Evolutionary conservation across 106 monocot genomes (phyloP).

Genomic region (Dendrobium chrysotoxum): DNA sequence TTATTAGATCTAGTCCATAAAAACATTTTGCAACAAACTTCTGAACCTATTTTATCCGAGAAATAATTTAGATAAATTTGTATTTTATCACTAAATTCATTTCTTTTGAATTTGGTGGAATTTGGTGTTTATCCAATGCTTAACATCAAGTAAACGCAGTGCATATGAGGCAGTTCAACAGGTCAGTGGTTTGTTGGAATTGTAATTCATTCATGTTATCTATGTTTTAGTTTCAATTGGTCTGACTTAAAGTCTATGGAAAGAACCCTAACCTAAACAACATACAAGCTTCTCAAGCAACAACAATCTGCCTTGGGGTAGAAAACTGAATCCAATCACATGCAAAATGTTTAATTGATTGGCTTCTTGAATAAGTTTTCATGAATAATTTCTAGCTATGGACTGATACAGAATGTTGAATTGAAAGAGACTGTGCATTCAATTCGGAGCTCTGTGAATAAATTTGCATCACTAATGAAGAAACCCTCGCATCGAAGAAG

Average conservation of each 20-base stretch:
- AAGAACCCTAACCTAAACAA: background rate
- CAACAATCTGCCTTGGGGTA: background rate
- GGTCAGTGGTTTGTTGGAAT: no score
- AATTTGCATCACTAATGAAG: conserved; percentile 57
- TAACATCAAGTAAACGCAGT: no score
- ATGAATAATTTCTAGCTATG: no score
- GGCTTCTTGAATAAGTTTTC: background rate
- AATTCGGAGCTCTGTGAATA: conserved; percentile 37
- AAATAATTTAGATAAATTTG: background rate
- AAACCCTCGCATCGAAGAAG: conserved; percentile 51
- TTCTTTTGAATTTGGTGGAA: no score
- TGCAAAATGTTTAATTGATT: background rate
- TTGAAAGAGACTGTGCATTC: conserved; percentile 33
- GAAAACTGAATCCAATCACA: background rate
- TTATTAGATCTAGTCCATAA: no score
- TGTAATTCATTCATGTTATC: no score
- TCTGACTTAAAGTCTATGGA: background rate
- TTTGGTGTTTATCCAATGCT: no score
- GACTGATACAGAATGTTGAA: conserved; percentile 27
- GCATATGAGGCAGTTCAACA: no score
- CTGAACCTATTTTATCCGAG: background rate
- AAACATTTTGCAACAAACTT: background rate
- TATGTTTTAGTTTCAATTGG: background rate
- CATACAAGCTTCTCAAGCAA: background rate
- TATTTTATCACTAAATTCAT: no score